phyloP scores from a whole-genome alignment of 192 early-diverging fungal species.

The Fimicolochytrium jonesii region DNA sequence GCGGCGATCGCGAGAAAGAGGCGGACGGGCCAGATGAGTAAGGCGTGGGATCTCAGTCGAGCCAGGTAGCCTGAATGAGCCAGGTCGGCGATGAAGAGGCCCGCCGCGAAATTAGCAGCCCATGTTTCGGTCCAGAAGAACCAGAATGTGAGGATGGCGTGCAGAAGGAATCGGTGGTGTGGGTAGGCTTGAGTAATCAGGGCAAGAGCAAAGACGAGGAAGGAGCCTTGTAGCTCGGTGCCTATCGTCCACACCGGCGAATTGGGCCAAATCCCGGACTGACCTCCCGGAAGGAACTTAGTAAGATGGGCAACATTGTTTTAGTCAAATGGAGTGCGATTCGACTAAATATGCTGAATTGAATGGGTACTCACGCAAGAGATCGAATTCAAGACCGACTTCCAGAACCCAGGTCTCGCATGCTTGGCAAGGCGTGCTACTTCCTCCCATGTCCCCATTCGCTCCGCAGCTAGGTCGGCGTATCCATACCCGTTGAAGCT shows the following conservation, averaged over 20 bases:
- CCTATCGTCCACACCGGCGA: conserved; percentile 4
- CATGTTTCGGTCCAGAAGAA: conserved; percentile 12
- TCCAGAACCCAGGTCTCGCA: no score
- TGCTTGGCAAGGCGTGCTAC: no score
- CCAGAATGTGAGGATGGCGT: conserved; percentile 1
- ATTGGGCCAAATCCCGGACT: neutral
- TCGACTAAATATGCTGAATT: no score
- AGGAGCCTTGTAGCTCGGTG: neutral
- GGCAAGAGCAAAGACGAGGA: conserved; percentile 4
- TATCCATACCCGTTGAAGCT: no score
- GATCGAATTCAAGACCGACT: no score
- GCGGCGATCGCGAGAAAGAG: neutral
- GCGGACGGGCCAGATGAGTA: neutral
- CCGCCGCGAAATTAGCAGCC: conserved; percentile 1
- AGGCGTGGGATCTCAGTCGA: neutral
- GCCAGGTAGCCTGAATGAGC: neutral
- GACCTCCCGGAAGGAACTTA: conserved; percentile 1
- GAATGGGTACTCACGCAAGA: no score
- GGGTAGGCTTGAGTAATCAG: neutral
- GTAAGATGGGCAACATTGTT: no score
- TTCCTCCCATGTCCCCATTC: no score
- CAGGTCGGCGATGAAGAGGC: conserved; percentile 7
- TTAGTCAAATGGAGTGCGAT: no score
- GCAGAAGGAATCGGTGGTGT: neutral
- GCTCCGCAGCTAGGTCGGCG: no score